Evolutionary conservation across 768 basidiomycete genomes (phyloP).

Genomic region (Mycena filopes): DNA sequence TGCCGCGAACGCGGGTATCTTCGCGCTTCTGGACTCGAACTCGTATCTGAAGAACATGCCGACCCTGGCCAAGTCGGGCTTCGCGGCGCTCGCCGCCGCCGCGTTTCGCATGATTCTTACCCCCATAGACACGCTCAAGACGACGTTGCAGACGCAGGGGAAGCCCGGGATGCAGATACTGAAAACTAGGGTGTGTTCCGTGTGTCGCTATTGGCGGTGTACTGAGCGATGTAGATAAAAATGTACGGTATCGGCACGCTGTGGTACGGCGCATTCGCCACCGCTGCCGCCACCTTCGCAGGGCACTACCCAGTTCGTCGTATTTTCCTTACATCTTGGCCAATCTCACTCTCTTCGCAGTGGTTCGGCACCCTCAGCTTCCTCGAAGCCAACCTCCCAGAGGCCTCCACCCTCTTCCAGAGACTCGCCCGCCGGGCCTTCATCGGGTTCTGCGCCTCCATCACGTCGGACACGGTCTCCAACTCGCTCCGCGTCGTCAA

Average conservation of each 20-base stretch:
- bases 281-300: conserved; percentile 93
- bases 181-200: conserved; percentile 64
- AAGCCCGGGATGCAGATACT: conserved; percentile 74
- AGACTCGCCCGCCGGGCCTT: conserved; percentile 84
- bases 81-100: conserved; percentile 83
- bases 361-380: conserved; percentile 92
- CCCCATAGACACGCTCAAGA: conserved; percentile 94
- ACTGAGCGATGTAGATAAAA: too few relatives aligned
- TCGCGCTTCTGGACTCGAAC: conserved; percentile 86
- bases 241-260: conserved; percentile 80
- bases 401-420: conserved; percentile 59
- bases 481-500: conserved; percentile 94
- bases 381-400: conserved; percentile 72
- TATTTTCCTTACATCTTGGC: not conserved
- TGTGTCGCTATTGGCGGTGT: too few relatives aligned
- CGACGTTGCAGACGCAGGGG: conserved; percentile 94
- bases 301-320: conserved; percentile 83
- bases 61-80: conserved; percentile 75
- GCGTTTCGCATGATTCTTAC: conserved; percentile 91
- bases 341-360: conserved; percentile 42
- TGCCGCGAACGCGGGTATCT: conserved; percentile 91
- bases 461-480: conserved; percentile 86
- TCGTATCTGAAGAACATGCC: conserved; percentile 74
- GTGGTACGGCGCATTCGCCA: conserved; percentile 94
- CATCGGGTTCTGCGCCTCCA: conserved; percentile 90